Conservation (phyloP, 805 yeast species). For the Yamadazyma scolyti region DNA sequence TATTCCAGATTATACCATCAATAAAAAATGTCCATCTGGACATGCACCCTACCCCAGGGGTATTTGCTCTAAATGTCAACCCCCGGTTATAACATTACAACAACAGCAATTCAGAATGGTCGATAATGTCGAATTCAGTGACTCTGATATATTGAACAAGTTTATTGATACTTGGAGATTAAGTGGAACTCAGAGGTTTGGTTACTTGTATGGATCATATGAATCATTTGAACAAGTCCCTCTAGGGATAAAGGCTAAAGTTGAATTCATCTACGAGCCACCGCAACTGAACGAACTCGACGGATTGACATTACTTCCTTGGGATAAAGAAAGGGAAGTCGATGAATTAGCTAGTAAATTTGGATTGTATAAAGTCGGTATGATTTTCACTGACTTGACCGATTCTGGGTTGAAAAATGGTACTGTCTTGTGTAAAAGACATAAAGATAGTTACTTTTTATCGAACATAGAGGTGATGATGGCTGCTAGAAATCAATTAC, state of each 20-base stretch:
- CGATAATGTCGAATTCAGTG: conserved; percentile 91
- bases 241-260: conserved; percentile 88
- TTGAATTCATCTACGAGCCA: conserved; percentile 91
- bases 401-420: conserved; percentile 90
- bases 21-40: conserved; percentile 65
- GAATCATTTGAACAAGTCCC: conserved; percentile 80
- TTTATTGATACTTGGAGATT: conserved; percentile 92
- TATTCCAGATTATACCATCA: conserved; percentile 65
- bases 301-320: conserved; percentile 62
- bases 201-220: conserved; percentile 79
- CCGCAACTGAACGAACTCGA: conserved; percentile 85
- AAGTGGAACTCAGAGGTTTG: conserved; percentile 84
- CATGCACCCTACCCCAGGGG: conserved; percentile 95
- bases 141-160: conserved; percentile 64
- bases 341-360: conserved; percentile 52
- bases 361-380: conserved; percentile 73
- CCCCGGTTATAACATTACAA: conserved; percentile 88
- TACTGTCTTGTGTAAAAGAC: conserved; percentile 86
- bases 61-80: conserved; percentile 95
- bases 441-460: conserved; percentile 83
- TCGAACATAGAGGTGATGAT: conserved; percentile 82
- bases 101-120: conserved; percentile 93
- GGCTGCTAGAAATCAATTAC: conserved; percentile 75
- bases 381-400: conserved; percentile 82
- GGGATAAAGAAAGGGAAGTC: conserved; percentile 53